Base-by-base conservation (phyloP, 345 rosid genomes). In the Aquilaria yunnanensis region DNA sequence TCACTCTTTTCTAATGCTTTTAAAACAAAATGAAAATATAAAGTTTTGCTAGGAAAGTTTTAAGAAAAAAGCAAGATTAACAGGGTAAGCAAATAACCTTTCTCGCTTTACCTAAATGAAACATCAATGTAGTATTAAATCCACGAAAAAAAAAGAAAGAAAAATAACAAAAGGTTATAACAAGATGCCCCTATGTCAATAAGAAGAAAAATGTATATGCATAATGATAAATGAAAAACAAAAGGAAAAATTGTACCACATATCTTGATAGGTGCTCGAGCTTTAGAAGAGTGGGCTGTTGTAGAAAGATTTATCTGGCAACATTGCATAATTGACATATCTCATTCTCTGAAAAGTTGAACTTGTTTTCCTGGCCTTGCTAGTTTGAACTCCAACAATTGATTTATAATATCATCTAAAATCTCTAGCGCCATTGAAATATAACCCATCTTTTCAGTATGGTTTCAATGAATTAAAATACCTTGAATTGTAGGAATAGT, bases 191-290 rank as follows among this genome's bases (percentile, higher is more conserved):
- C 60, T 16, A 16, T 16, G 16, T 32, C 10, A 6, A 14, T 49
- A 16, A 45, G 10, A 55, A 37, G n/a, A 14, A 32, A 31, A 56
- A 29, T 3, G 4, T 32, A 53, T 10, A 13, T 47, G 29, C 0
- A 31, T 5, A 29, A 41, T 10, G 54, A 47, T 32, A 59, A 48
- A 53, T 41, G 32, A 32, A 29, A 11, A 29, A 12, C 10, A 50
- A 23, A 52, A 47, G 5, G n/a, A 6, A 9, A 29, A 41, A 32
- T 62, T 47, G 54, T 76, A 91, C 96, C 97, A 57, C 97, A 91
- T 86, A 91, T 86, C 97, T 91, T 88, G 78, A 91, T 86, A 57
- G 97, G 97, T 43, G 97, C 93, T 83, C 86, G 56, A 91, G 96
- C 64, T 88, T 96, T 46, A 91, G 97, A 59, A 91, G 96, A 74